Evolutionary conservation across 208 protist genomes (phyloP).

Genomic region (Trypanosoma mega): DNA sequence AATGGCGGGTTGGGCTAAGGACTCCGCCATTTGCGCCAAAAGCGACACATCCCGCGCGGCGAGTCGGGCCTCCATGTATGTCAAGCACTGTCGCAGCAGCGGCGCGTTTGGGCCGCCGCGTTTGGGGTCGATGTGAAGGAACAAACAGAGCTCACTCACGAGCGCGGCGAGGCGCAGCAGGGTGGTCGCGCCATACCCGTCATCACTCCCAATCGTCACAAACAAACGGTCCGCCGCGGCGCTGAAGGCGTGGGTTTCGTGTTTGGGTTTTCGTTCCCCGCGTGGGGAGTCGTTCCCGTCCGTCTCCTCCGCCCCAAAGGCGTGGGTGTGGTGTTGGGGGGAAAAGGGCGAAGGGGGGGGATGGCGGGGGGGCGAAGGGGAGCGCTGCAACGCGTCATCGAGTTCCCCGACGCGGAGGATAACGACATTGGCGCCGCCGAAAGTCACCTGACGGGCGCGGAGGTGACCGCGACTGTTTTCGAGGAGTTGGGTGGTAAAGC

Average conservation of each 20-base stretch:
- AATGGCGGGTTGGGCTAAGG: slow-evolving; percentile 13
- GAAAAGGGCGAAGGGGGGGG: slow-evolving; percentile 9
- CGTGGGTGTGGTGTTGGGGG: neutral
- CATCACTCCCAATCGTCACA: slow-evolving; percentile 17
- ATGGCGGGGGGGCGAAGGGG: neutral
- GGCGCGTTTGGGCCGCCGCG: slow-evolving; percentile 14
- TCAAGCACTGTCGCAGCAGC: slow-evolving; percentile 7
- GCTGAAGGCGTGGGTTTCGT: neutral
- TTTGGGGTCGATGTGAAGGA: slow-evolving; percentile 18
- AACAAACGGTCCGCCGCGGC: slow-evolving; percentile 5
- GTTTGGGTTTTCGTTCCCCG: neutral
- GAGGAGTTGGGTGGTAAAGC: slow-evolving; percentile 18
- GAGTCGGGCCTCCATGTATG: slow-evolving; percentile 12
- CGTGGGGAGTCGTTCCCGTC: neutral
- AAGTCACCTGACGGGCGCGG: slow-evolving; percentile 2
- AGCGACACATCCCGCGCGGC: slow-evolving; percentile 9
- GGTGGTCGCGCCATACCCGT: slow-evolving; percentile 13
- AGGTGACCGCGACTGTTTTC: slow-evolving; percentile 13
- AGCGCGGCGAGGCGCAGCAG: slow-evolving; percentile 20
- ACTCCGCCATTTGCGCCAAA: slow-evolving; percentile 11
- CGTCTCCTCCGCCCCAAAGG: neutral
- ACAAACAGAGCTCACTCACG: slow-evolving; percentile 17
- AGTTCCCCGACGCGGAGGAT: slow-evolving; percentile 13
- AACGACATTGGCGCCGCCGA: slow-evolving; percentile 13
- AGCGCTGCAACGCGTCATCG: slow-evolving; percentile 13